Evolutionary conservation across 495 filamentous ascomycete species (phyloP), one percentile per base, ranked within the genome.

Genomic region (Aspergillus egyptiacus): DNA sequence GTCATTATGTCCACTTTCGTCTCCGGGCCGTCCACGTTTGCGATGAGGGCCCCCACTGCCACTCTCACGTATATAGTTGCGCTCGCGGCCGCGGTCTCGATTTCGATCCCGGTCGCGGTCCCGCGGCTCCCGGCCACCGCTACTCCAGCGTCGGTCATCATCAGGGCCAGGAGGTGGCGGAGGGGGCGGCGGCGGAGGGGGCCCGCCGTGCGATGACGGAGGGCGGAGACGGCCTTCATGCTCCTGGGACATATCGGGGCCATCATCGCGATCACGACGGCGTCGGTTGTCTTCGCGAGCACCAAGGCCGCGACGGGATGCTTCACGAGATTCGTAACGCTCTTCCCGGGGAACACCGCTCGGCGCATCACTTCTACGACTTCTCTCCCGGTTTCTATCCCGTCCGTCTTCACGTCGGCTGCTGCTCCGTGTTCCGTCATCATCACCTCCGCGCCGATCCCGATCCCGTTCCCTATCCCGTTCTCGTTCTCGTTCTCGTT

Each of bases 31-130:
- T 35, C 63, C 62, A 36, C 70, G 70, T 51, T 73, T 73, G 45
- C 71, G 68, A 40, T 70, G 67, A 39, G 55, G 53, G 3, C 60
- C 55, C 14, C 62, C 58, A 24, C 58, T 56, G n/a, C 58, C 61
- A 25, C 61, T 55, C 1, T 66, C 65, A 14, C 65, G 63, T 28
- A 59, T 54, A 19, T 62, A 60, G 19, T 72, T 66, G 2, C 68
- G 65, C 6, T 75, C 71, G 20, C 69, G 67, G 15, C 52, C 62
- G 8, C 71, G 69, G 31, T 70, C 69, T 30, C 67, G 54, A 24
- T 63, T 67, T 37, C 68, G 62, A 24, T 70, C 64, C 33, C 68
- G 68, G 10, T 68, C 68, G 14, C 69, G 64, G 44, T 73, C 69
- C 5, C 70, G 64, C 46, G 30, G 17, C 9, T 69, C 62, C 24